Evolutionary conservation across 2,329 filamentous ascomycete genomes (phyloP).

Genomic region (Xylariaceae sp.): DNA sequence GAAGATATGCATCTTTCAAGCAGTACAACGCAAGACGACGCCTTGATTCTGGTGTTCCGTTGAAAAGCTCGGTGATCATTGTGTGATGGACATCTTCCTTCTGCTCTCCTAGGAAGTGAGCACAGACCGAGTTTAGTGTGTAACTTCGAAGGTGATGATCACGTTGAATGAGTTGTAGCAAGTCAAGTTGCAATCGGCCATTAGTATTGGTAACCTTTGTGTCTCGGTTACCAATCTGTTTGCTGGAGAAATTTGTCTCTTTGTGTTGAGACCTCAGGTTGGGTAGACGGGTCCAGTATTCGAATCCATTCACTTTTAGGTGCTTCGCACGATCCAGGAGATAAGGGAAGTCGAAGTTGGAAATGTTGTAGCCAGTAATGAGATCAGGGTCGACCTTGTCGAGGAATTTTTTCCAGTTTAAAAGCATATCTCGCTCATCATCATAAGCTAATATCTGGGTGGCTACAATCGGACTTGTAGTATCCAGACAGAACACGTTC

Average conservation of each 20-base stretch:
- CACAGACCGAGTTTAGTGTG: conserved; percentile 91
- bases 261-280: conserved; percentile 67
- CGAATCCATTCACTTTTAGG: conserved; percentile 74
- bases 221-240: conserved; percentile 96
- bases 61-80: conserved; percentile 98
- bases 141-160: conserved; percentile 96
- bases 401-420: conserved; percentile 85
- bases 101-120: conserved; percentile 92
- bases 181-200: conserved; percentile 84
- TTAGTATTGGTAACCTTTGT: conserved; percentile 94
- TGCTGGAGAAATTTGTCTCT: conserved; percentile 87
- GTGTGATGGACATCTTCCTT: conserved; percentile 99
- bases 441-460: conserved; percentile 85
- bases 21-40: conserved; percentile 92
- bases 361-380: conserved; percentile 97
- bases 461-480: conserved; percentile 88
- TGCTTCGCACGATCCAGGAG: conserved; percentile 83
- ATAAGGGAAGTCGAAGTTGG: conserved; percentile 98
- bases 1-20: conserved; percentile 93
- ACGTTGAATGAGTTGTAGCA: conserved; percentile 90
- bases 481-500: conserved; percentile 94
- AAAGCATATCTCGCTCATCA: conserved; percentile 83
- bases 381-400: conserved; percentile 91
- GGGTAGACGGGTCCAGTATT: conserved; percentile 80
- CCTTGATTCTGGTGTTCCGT: conserved; percentile 89